Percentiles rank a stretch among this genome's conserved stretches.
phyloP scores from a whole-genome alignment of 495 filamentous ascomycete genomes.

The Copromyces sp. region DNA sequence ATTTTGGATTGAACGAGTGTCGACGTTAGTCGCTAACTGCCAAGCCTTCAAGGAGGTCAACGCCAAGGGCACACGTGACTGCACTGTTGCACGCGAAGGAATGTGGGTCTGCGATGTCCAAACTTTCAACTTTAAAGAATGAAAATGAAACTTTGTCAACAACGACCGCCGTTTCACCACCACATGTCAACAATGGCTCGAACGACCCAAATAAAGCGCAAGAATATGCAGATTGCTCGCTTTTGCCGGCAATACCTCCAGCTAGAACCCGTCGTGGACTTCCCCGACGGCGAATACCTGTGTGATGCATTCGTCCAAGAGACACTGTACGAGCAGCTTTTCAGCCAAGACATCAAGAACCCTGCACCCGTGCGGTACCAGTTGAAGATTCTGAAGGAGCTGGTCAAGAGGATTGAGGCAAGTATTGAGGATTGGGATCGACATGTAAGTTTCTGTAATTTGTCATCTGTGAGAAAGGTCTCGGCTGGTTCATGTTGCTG shows the following conservation, averaged over 20 bases:
- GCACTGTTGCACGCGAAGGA: background rate
- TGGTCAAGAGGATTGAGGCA: slow-evolving; percentile 55
- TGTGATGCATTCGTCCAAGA: slow-evolving; percentile 42
- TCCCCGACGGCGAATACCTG: slow-evolving; percentile 22
- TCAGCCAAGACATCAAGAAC: slow-evolving; percentile 42
- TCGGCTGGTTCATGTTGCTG: background rate
- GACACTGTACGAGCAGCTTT: slow-evolving; percentile 52
- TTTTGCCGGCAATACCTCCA: slow-evolving; percentile 38
- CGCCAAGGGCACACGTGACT: background rate
- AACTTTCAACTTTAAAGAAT: background rate
- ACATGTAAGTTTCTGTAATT: slow-evolving; percentile 52
- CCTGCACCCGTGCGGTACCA: slow-evolving; percentile 58
- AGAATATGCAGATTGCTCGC: slow-evolving; percentile 13
- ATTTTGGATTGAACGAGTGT: background rate
- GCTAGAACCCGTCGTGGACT: slow-evolving; percentile 24
- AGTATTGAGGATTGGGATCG: slow-evolving; percentile 65
- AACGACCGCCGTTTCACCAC: background rate
- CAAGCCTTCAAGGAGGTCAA: background rate
- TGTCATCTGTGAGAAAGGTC: background rate
- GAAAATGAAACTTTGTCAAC: too few species aligned
- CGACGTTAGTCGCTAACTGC: background rate
- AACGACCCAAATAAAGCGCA: background rate
- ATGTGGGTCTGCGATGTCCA: background rate
- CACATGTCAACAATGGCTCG: background rate
- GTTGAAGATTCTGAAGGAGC: slow-evolving; percentile 58